Percentiles rank a stretch among this genome's conserved stretches.
Evolutionary conservation across 352 stramenopile genomes (phyloP).

Genomic region (Globisporangium recalcitrans): DNA sequence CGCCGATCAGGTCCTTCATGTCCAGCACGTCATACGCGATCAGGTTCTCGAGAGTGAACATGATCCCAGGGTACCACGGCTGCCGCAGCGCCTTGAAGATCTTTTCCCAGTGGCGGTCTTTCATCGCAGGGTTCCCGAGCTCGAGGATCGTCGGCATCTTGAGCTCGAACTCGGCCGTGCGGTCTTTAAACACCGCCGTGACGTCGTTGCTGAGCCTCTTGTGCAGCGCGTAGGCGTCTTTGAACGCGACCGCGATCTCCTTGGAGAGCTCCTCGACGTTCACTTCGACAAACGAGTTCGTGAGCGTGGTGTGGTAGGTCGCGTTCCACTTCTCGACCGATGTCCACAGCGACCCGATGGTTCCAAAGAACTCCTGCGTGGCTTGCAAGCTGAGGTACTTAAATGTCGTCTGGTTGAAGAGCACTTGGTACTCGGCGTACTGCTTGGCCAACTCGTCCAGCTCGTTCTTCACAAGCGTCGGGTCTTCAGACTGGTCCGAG

Average conservation of each 20-base stretch:
- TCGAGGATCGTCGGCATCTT: conserved; percentile 91
- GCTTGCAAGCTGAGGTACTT: conserved; percentile 88
- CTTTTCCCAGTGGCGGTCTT: conserved; percentile 93
- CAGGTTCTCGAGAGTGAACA: conserved; percentile 87
- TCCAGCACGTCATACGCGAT: conserved; percentile 84
- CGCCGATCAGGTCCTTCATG: conserved; percentile 83
- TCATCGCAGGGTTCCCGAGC: conserved; percentile 88
- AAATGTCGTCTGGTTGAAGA: conserved; percentile 89
- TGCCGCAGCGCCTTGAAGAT: conserved; percentile 90
- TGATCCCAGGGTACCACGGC: conserved; percentile 85
- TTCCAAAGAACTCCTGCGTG: conserved; percentile 82
- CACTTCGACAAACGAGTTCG: conserved; percentile 80
- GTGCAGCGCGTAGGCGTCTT: conserved; percentile 85
- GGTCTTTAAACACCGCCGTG: conserved; percentile 82
- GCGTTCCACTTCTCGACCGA: conserved; percentile 86
- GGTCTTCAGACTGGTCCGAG: conserved; percentile 82
- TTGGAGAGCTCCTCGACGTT: conserved; percentile 87
- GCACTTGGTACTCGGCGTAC: conserved; percentile 89
- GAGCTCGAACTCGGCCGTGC: conserved; percentile 86
- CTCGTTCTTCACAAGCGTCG: conserved; percentile 69
- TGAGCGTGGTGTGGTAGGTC: conserved; percentile 71
- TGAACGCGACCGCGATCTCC: conserved; percentile 83
- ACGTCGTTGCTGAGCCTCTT: conserved; percentile 92
- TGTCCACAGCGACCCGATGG: conserved; percentile 82
- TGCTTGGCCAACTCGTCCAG: conserved; percentile 88